phyloP scores from a whole-genome alignment of 164 flowering plant species.

The Aristolochia fimbriata region DNA sequence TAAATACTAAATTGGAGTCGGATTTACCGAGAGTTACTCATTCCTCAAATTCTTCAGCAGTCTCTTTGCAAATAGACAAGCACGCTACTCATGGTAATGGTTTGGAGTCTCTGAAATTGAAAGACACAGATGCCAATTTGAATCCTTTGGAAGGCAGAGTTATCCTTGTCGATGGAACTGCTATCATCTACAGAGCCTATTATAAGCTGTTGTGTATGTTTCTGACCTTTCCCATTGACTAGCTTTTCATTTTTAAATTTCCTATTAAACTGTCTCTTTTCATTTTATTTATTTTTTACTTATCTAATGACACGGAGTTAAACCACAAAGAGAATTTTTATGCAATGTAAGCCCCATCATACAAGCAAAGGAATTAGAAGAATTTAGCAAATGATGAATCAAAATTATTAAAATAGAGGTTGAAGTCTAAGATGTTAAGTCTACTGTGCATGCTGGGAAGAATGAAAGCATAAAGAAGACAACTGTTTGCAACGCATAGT shows the following conservation, averaged over 20 bases:
- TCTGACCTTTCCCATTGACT: too few species aligned
- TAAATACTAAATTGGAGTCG: conserved; percentile 16
- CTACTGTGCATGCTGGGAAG: too few species aligned
- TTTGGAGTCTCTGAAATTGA: conserved; percentile 12
- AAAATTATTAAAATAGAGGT: too few species aligned
- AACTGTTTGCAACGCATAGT: too few species aligned
- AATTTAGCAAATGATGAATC: too few species aligned
- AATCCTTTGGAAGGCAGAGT: conserved; percentile 52
- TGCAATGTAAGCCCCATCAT: too few species aligned
- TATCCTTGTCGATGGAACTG: conserved; percentile 92
- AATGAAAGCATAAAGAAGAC: too few species aligned
- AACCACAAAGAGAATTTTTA: too few species aligned
- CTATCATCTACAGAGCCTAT: conserved; percentile 79
- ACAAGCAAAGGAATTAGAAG: too few species aligned
- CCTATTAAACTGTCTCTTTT: neutral
- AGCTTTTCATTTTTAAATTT: too few species aligned
- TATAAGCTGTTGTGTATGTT: conserved; percentile 70
- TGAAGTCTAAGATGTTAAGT: too few species aligned
- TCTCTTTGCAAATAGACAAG: conserved; percentile 19
- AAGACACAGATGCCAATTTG: conserved; percentile 13
- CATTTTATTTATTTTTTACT: neutral
- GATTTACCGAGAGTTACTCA: conserved; percentile 10
- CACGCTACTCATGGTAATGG: conserved; percentile 8
- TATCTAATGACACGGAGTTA: too few species aligned
- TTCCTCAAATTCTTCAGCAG: conserved; percentile 12